A percentile compares a stretch with the other conserved stretches of the same genome.
These are phyloP conservation scores for Umbilicus rupestris DNA, from an alignment of 164 flowering plant genomes.

Conservation along the genomic window DNA sequence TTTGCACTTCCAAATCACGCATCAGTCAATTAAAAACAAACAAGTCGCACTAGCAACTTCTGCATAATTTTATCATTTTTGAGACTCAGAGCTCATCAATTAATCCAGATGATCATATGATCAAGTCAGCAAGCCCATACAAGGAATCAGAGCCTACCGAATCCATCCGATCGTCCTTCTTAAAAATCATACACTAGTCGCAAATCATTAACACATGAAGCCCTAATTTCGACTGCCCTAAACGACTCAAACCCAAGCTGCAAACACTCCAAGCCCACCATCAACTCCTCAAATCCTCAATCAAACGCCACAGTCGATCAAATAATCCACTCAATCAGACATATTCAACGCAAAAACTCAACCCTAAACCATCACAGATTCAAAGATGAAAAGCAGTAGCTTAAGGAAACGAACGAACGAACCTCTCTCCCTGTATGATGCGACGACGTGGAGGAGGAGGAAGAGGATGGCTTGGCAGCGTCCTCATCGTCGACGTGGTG, in stretches of 20 bases:
- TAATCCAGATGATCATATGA: neutral
- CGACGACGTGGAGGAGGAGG: slow-evolving; percentile 47
- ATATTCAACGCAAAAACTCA: neutral
- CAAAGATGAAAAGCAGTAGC: neutral
- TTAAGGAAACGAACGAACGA: neutral
- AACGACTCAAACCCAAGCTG: neutral
- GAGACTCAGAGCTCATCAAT: too few relatives aligned
- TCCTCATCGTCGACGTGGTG: slow-evolving; percentile 25
- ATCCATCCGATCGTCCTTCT: too few relatives aligned
- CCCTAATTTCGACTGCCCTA: neutral
- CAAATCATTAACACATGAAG: neutral
- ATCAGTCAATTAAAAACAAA: too few relatives aligned
- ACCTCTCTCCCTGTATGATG: slow-evolving; percentile 85
- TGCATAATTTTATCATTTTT: too few relatives aligned
- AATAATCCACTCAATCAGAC: neutral
- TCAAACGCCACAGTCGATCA: slow-evolving; percentile 3
- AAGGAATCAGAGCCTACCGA: too few relatives aligned
- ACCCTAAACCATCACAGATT: neutral
- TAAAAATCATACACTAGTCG: too few relatives aligned
- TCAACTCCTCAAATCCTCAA: neutral
- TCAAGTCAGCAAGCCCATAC: neutral
- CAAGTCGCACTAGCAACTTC: too few relatives aligned
- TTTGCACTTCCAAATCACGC: too few relatives aligned
- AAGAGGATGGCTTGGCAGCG: slow-evolving; percentile 49
- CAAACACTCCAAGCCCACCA: neutral